Evolutionary conservation across 1,139 yeast species (phyloP), one percentile per base, ranked within the genome.

Genomic region (Pichiaceae sp.): DNA sequence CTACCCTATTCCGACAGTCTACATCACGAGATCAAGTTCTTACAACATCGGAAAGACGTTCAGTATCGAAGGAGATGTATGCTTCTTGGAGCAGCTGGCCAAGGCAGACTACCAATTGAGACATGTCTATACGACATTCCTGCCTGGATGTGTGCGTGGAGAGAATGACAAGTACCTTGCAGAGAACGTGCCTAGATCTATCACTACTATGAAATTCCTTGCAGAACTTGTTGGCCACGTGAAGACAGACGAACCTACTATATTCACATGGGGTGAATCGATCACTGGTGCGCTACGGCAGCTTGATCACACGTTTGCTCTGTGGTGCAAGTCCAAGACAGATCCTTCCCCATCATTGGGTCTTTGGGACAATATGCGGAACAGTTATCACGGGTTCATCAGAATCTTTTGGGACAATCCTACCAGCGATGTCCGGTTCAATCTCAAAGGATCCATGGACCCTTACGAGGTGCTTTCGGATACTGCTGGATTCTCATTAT

Each of bases 271-370:
- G 95, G 94, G 95, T 21, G 78, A 80, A 27, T 81, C 37, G n/a
- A 41, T 42, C 87, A 0, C 80, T 79, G 89, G 95, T 29, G 93
- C 87, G 1, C 70, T 89, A 29, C 89, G 86, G 46, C 91, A 86
- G 46, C 69, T 79, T 2, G 83, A 84, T 80, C 64, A 77, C 38
- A 82, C 78, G 41, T 70, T 89, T 48, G 96, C 87, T 50, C 80
- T 82, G 38, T 84, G 89, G 54, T 78, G 94, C 1, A 91, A 80
- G 49, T 83, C 87, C 0, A 79, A 77, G 11, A 65, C 83, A 14
- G 97, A 91, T 55, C 89, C 87, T 17, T 83, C 95, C 41, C 84
- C 85, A 2, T 74, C 74, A 32, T 62, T 87, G 20, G 97, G 97
- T 0, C 81, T 66, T 64, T 82, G 72, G 98, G 87, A 79, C 53